These are phyloP conservation scores for Eucalyptus paniculata DNA, from an alignment of 345 rosid genomes.

Conservation along the genomic window DNA sequence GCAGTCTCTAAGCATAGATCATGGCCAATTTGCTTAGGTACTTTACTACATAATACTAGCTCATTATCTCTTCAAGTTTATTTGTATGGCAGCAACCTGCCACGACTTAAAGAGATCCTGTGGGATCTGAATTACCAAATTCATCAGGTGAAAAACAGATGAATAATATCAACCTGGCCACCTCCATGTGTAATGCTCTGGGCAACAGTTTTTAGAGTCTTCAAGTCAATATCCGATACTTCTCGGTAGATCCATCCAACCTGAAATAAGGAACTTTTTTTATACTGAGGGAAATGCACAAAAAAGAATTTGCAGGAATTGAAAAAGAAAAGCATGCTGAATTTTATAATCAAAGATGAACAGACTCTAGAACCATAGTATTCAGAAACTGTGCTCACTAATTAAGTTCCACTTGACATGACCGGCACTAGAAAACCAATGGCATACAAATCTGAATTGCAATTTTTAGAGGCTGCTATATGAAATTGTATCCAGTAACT, in stretches of 20 bases:
- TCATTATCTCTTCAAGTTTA: neutral
- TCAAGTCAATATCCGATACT: slow-evolving; percentile 30
- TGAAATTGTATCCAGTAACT: neutral
- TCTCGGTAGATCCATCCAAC: slow-evolving; percentile 51
- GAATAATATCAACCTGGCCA: slow-evolving; percentile 35
- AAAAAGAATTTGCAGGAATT: neutral
- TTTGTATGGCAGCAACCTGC: neutral
- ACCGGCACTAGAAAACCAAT: neutral
- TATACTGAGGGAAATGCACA: neutral
- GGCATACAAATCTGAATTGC: neutral
- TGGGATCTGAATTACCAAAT: neutral
- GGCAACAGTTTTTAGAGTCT: slow-evolving; percentile 31
- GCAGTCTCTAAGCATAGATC: neutral
- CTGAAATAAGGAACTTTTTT: slow-evolving; percentile 4
- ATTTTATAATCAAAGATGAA: neutral
- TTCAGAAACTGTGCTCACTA: neutral
- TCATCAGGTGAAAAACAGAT: neutral
- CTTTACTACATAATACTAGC: neutral
- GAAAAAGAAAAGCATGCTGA: neutral
- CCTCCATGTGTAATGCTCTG: slow-evolving; percentile 6
- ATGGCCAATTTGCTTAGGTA: neutral
- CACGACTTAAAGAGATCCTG: neutral
- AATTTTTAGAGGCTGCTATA: neutral
- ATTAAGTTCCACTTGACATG: neutral
- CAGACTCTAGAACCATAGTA: neutral